Evolutionary conservation across 2,329 filamentous ascomycete genomes (phyloP), one percentile per base, ranked within the genome.

Genomic region (Colletotrichum sp.): DNA sequence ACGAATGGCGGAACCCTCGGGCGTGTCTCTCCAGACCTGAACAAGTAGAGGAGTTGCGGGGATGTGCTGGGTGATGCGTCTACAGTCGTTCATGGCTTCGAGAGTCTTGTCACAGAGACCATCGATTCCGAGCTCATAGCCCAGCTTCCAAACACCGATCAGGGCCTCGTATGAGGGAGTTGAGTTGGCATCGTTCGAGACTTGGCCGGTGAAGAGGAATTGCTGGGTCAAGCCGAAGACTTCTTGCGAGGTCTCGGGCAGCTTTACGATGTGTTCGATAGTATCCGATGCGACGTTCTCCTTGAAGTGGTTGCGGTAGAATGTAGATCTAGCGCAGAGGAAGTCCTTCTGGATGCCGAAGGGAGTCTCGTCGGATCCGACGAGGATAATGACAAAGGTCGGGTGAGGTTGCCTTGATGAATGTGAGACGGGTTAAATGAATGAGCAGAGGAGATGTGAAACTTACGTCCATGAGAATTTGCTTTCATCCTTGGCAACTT

Each of bases 341-440:
- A 92, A 91, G 80, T 92, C 89, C 76, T 90, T 91, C 76, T 92
- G 91, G 15, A 92, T 87, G 13, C 88, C 90, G 78, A 92, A 92
- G 1, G 90, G 90, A 16, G 82, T 81, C 79, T 90, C 88, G 0
- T 90, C 85, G 4, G 85, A 83, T 1, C 91, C 90, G 32, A 91
- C 88, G 2, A 92, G 81, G 62, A 91, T 81, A 21, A 92, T 88
- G 59, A 90, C 89, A 77, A 92, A 91, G 10, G 87, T 85, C 1
- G 90, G 87, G 78, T 92, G 90, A 2, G 90, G 88, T 63, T 91
- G 83, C 2, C 90, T 91, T 75, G 5, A 16, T 6, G 44, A n/a
- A 32, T 30, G 57, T 82, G 34, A 80, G 77, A 72, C 65, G 44
- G 44, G 44, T 16, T 34, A 34, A 59, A n/a, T 28, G 5, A 10